phyloP scores from a whole-genome alignment of 768 basidiomycete genomes.

The Hygrophoropsis aurantiaca region DNA sequence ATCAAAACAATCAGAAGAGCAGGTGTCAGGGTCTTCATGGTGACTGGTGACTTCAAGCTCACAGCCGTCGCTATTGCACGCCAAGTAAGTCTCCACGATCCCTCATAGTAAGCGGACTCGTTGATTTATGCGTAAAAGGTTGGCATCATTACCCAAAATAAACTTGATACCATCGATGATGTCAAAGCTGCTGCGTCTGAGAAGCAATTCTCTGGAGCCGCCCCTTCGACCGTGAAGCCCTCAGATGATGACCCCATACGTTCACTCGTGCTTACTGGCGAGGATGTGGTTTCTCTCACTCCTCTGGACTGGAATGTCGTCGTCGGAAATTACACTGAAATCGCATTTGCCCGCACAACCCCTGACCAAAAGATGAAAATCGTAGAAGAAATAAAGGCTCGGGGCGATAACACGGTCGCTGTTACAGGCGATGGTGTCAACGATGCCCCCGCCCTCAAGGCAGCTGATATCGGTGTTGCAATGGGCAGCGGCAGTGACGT shows the following conservation, averaged over 20 bases:
- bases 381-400: slow-evolving; percentile 44
- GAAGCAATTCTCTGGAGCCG: slow-evolving; percentile 9
- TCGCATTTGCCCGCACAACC: slow-evolving; percentile 48
- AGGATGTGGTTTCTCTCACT: slow-evolving; percentile 30
- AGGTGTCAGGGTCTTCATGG: slow-evolving; percentile 49
- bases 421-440: slow-evolving; percentile 51
- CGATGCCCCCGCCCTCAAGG: slow-evolving; percentile 42
- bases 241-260: slow-evolving; percentile 31
- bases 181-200: slow-evolving; percentile 16
- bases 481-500: slow-evolving; percentile 40
- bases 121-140: slow-evolving; percentile 20
- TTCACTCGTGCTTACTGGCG: slow-evolving; percentile 38
- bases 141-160: slow-evolving; percentile 35
- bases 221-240: slow-evolving; percentile 24
- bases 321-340: slow-evolving; percentile 28
- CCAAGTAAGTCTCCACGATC: slow-evolving; percentile 30
- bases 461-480: slow-evolving; percentile 47
- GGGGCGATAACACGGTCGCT: slow-evolving; percentile 41
- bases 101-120: neutral
- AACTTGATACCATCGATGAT: slow-evolving; percentile 23
- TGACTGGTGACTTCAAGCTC: slow-evolving; percentile 48
- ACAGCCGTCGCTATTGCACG: slow-evolving; percentile 47
- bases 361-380: slow-evolving; percentile 53
- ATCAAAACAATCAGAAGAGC: slow-evolving; percentile 43
- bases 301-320: slow-evolving; percentile 32